A percentile compares a stretch with the other conserved stretches of the same genome.
Evolutionary conservation across 2,329 filamentous ascomycete genomes (phyloP).

Genomic region (Fusarium sp.): DNA sequence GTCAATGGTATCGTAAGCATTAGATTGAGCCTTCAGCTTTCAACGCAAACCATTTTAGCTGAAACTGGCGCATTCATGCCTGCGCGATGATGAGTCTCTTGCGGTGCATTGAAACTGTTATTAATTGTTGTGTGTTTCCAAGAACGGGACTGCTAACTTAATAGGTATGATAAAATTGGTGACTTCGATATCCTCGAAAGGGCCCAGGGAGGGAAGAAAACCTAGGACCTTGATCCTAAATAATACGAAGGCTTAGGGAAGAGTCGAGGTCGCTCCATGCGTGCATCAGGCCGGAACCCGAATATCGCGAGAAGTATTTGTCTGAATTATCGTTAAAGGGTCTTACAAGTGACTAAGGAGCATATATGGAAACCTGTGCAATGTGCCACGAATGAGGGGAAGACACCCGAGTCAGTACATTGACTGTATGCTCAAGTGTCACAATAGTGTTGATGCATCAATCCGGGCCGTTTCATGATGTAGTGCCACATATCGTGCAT

Average conservation of each 20-base stretch:
- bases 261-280: neutral
- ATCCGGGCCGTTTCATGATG: neutral
- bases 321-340: neutral
- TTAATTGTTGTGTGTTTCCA: fast-evolving
- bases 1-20: neutral
- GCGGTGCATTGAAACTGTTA: fast-evolving
- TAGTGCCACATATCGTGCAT: neutral
- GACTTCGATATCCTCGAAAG: neutral
- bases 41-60: neutral
- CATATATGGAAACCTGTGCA: neutral
- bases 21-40: neutral
- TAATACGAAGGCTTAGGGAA: fast-evolving
- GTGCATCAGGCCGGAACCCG: neutral
- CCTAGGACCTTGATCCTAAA: neutral
- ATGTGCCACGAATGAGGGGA: neutral
- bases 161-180: fast-evolving
- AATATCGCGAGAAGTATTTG: neutral
- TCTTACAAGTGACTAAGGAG: neutral
- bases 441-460: neutral
- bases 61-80: fast-evolving
- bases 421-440: neutral
- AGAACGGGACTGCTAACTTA: neutral
- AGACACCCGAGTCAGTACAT: neutral
- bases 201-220: neutral
- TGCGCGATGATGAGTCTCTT: too few relatives aligned